Conservation (phyloP, 179 eudicot genomes). For the Actinidia chinensis region DNA sequence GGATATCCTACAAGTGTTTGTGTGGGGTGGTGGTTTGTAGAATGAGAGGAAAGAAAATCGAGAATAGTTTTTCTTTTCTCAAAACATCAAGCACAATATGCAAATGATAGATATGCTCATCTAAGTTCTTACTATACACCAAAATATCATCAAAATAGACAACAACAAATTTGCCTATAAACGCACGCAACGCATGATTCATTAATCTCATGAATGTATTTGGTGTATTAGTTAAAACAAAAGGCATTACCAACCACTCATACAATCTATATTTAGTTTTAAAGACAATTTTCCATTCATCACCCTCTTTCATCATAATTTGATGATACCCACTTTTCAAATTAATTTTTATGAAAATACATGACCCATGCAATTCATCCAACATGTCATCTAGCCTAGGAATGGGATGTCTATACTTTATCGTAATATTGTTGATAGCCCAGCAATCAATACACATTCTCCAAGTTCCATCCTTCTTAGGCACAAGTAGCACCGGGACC, state of each 20-base stretch:
- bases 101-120: conserved; percentile 6
- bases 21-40: too few species aligned
- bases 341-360: conserved; percentile 4
- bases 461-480: conserved; percentile 24
- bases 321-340: conserved; percentile 13
- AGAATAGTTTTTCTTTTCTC: too few species aligned
- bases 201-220: conserved; percentile 6
- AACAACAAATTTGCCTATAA: conserved; percentile 18
- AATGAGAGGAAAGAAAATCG: too few species aligned
- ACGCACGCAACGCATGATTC: conserved; percentile 11
- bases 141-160: conserved; percentile 9
- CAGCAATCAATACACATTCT: conserved; percentile 17
- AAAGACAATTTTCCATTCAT: conserved; percentile 11
- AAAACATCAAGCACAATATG: neutral
- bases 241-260: conserved; percentile 17
- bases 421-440: neutral
- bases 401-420: conserved; percentile 2
- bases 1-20: too few species aligned
- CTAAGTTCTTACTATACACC: conserved; percentile 1
- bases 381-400: conserved; percentile 18
- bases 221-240: conserved; percentile 22
- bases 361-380: conserved; percentile 16
- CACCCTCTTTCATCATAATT: conserved; percentile 10
- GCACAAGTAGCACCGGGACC: neutral
- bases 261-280: conserved; percentile 10